Evolutionary conservation across 371 early-diverging fungal species (phyloP).

Genomic region (Zopfochytrium polystomum): DNA sequence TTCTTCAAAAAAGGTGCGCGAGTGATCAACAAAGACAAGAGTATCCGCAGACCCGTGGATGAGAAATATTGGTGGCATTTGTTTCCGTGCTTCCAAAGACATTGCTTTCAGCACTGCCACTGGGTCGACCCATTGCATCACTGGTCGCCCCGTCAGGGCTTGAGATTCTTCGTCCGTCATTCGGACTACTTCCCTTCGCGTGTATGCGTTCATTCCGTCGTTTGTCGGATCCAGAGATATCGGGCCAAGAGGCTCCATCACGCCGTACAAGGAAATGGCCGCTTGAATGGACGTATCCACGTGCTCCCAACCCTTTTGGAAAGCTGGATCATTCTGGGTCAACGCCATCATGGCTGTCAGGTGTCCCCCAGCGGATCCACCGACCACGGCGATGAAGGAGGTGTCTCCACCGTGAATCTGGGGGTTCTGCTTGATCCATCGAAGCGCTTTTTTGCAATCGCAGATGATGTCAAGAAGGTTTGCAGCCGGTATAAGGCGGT

Average conservation of each 20-base stretch:
- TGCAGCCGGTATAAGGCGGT: slow-evolving; percentile 57
- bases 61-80: slow-evolving; percentile 10
- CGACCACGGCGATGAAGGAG: slow-evolving; percentile 59
- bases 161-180: slow-evolving; percentile 8
- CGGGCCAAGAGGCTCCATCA: slow-evolving; percentile 4
- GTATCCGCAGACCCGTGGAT: slow-evolving; percentile 17
- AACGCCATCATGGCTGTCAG: slow-evolving; percentile 63
- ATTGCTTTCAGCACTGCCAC: slow-evolving; percentile 1
- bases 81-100: slow-evolving; percentile 3
- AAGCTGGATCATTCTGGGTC: slow-evolving; percentile 59
- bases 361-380: slow-evolving; percentile 71
- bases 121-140: slow-evolving; percentile 28
- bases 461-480: slow-evolving; percentile 63
- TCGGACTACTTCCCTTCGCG: too few species aligned
- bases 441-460: slow-evolving; percentile 69
- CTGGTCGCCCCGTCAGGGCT: slow-evolving; percentile 2
- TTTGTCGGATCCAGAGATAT: slow-evolving; percentile 3
- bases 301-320: slow-evolving; percentile 68
- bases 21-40: slow-evolving; percentile 6
- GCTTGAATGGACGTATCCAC: slow-evolving; percentile 64
- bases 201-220: slow-evolving; percentile 6
- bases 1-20: slow-evolving; percentile 19
- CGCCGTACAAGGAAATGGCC: slow-evolving; percentile 21
- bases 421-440: slow-evolving; percentile 59
- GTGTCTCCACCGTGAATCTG: slow-evolving; percentile 68